A percentile compares a stretch with the other conserved stretches of the same genome.
These are phyloP conservation scores for Ricinus communis DNA, from an alignment of 345 rosid species.

Conservation along the genomic window DNA sequence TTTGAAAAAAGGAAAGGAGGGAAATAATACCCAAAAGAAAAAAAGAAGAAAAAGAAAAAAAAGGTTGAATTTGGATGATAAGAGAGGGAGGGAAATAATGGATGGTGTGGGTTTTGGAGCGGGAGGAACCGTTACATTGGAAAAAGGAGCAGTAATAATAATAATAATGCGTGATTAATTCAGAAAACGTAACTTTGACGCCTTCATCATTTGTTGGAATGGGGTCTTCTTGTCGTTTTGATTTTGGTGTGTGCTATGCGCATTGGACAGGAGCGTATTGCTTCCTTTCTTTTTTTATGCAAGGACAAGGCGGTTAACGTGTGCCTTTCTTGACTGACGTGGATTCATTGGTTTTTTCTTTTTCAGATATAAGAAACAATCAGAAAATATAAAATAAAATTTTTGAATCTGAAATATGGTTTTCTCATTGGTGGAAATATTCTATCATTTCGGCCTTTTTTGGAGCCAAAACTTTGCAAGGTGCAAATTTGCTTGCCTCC, in stretches of 20 bases:
- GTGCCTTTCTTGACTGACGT: too few species aligned
- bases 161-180: background rate
- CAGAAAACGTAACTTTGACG: slow-evolving; percentile 1
- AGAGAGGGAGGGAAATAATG: slow-evolving; percentile 18
- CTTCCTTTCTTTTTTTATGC: too few species aligned
- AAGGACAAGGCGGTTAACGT: too few species aligned
- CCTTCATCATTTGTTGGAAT: slow-evolving; percentile 3
- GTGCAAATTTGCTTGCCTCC: too few species aligned
- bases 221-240: background rate
- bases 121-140: slow-evolving; percentile 41
- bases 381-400: too few species aligned
- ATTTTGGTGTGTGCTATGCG: background rate
- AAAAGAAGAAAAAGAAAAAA: slow-evolving; percentile 19
- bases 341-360: too few species aligned
- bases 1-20: background rate
- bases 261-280: background rate
- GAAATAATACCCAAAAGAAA: background rate
- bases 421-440: background rate
- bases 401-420: slow-evolving; percentile 1
- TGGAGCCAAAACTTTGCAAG: background rate
- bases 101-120: slow-evolving; percentile 16
- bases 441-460: background rate
- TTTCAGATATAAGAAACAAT: too few species aligned
- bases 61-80: slow-evolving; percentile 2
- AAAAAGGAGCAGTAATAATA: background rate